Evolutionary conservation across 257 asterid species (phyloP).

Genomic region (Echites panduratus): DNA sequence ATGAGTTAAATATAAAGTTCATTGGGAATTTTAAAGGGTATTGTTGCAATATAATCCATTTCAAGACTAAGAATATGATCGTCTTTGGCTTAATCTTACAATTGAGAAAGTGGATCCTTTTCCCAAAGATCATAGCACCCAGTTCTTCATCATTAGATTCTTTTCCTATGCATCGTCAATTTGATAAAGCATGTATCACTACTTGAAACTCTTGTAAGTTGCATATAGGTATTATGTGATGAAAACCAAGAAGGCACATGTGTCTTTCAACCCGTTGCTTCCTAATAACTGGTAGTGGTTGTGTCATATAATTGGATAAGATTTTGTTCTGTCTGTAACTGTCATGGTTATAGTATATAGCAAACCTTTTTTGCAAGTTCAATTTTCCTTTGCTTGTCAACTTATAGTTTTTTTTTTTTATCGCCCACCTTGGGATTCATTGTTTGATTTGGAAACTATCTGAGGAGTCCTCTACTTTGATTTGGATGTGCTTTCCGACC

Average conservation of each 20-base stretch:
- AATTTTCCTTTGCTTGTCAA: neutral
- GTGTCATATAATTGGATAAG: neutral
- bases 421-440: too few relatives aligned
- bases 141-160: neutral
- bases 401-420: too few relatives aligned
- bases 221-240: neutral
- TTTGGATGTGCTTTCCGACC: neutral
- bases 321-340: neutral
- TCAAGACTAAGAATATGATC: neutral
- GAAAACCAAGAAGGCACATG: neutral
- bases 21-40: neutral
- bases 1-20: neutral
- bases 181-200: neutral
- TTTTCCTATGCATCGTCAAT: neutral
- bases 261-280: neutral
- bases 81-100: neutral
- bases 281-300: neutral
- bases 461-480: neutral
- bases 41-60: neutral
- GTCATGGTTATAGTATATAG: neutral
- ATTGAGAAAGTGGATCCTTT: neutral
- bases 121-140: neutral
- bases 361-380: neutral
- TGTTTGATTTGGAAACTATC: too few relatives aligned
- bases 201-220: neutral